These are phyloP conservation scores for Cubamyces lactineus DNA, from an alignment of 768 basidiomycete genomes.

Conservation along the genomic window DNA sequence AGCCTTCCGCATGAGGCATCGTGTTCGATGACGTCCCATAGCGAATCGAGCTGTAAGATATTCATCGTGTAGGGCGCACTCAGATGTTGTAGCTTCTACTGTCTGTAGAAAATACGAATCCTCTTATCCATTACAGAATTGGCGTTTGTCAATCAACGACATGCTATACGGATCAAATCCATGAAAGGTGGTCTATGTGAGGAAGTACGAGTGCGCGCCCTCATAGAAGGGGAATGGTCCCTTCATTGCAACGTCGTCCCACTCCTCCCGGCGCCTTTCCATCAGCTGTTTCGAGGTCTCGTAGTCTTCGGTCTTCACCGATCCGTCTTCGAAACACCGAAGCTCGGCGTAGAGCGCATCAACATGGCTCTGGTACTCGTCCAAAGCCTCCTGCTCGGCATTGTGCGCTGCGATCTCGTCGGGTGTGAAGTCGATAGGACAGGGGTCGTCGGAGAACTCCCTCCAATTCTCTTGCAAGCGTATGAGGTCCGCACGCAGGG, in stretches of 20 bases:
- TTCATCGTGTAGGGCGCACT: too few species aligned
- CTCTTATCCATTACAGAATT: neutral
- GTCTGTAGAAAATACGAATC: too few species aligned
- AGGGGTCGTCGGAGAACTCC: constrained; percentile 1
- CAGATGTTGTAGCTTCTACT: too few species aligned
- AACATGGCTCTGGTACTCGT: neutral
- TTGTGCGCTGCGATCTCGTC: constrained; percentile 4
- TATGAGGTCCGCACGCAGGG: neutral
- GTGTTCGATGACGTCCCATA: too few species aligned
- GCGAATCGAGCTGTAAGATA: too few species aligned
- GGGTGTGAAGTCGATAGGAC: constrained; percentile 9
- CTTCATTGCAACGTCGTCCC: constrained; percentile 15
- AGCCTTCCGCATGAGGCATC: constrained; percentile 19
- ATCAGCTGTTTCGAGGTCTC: neutral
- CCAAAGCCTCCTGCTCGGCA: neutral
- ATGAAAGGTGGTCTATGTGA: neutral
- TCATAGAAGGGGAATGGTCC: constrained; percentile 14
- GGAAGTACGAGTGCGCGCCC: constrained; percentile 1
- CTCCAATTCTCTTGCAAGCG: constrained; percentile 2
- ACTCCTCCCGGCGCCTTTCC: constrained; percentile 1
- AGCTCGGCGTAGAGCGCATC: neutral
- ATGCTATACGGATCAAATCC: too few species aligned
- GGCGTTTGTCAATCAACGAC: too few species aligned
- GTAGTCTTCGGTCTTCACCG: neutral
- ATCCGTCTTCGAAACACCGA: neutral